A percentile compares a stretch with the other conserved stretches of the same genome.
Evolutionary conservation across 1,284 basidiomycete genomes (phyloP).

Genomic region (Leucoagaricus sp.): DNA sequence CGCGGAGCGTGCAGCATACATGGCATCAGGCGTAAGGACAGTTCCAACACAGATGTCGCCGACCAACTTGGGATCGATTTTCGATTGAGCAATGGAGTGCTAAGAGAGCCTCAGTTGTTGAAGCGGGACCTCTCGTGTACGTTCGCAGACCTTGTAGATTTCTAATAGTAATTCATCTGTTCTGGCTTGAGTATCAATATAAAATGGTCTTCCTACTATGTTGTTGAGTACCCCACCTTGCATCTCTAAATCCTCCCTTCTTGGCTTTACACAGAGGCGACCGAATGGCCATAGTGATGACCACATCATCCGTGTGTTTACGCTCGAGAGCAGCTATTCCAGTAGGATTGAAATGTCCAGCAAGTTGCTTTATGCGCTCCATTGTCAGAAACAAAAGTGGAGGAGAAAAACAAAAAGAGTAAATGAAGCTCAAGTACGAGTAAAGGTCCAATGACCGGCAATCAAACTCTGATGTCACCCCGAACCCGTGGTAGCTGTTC

Average conservation of each 20-base stretch:
- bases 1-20: conserved; percentile 71
- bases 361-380: conserved; percentile 67
- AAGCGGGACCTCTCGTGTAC: not conserved
- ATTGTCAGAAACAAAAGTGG: conserved; percentile 24
- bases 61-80: conserved; percentile 68
- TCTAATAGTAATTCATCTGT: conserved; percentile 77
- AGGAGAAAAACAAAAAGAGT: not conserved
- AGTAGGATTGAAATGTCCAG: conserved; percentile 54
- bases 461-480: not conserved
- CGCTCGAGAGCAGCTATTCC: conserved; percentile 51
- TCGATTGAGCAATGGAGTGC: conserved; percentile 63
- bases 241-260: conserved; percentile 83
- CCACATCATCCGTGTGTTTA: conserved; percentile 73
- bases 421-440: not conserved
- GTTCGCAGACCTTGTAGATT: conserved; percentile 67
- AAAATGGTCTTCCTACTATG: conserved; percentile 1
- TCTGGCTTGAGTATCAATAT: conserved; percentile 33
- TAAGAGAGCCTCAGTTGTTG: conserved; percentile 25
- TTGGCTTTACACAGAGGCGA: conserved; percentile 76
- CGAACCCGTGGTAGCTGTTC: not conserved
- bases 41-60: conserved; percentile 82
- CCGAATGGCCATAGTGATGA: conserved; percentile 78
- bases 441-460: not conserved
- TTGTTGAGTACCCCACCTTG: conserved; percentile 41
- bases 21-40: conserved; percentile 59